Evolutionary conservation across 1,284 basidiomycete species (phyloP).

Genomic region (Moesziomyces sp.): DNA sequence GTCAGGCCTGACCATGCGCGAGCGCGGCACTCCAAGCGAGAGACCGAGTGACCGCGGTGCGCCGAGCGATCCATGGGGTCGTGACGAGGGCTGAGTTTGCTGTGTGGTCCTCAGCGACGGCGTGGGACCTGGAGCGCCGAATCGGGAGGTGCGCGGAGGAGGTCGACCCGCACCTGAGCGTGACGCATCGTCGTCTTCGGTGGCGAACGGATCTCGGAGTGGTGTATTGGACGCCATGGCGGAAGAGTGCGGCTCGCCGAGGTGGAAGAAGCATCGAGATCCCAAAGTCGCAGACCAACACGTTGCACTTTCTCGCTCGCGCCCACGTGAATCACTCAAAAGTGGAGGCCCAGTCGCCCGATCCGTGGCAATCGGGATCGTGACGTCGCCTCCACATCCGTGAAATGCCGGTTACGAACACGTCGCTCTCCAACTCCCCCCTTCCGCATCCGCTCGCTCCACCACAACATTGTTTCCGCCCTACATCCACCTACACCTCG

Average conservation of each 20-base stretch:
- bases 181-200: constrained; percentile 10
- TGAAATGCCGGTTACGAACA: neutral
- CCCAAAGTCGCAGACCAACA: neutral
- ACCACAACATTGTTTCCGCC: neutral
- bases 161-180: constrained; percentile 9
- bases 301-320: too few species aligned
- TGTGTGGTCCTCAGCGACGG: too few species aligned
- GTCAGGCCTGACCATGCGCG: neutral
- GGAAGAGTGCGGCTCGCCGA: neutral
- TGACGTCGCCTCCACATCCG: neutral
- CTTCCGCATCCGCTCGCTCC: neutral
- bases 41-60: constrained; percentile 12
- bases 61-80: neutral
- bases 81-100: neutral
- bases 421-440: neutral
- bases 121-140: neutral
- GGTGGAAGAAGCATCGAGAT: too few species aligned
- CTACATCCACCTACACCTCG: neutral
- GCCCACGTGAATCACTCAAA: neutral
- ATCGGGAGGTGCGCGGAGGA: constrained; percentile 6
- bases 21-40: constrained; percentile 30
- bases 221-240: constrained; percentile 8
- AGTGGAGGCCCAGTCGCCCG: neutral
- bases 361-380: neutral
- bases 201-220: constrained; percentile 24